Percentiles rank a stretch among this genome's conserved stretches.
Evolutionary conservation across 2,329 filamentous ascomycete genomes (phyloP).

Genomic region (Hortaea sp.): DNA sequence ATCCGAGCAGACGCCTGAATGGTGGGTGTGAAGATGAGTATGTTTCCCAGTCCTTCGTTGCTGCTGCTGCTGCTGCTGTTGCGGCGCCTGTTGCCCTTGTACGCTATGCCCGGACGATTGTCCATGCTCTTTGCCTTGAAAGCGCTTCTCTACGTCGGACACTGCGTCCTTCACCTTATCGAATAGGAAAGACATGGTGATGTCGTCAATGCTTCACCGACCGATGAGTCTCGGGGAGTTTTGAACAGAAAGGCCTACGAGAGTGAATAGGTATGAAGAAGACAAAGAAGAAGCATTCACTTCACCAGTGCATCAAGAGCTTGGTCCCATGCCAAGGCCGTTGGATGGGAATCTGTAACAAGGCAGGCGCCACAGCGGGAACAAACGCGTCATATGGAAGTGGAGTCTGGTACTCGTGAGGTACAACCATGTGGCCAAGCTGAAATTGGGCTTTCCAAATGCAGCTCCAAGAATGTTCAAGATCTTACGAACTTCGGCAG

Average conservation of each 20-base stretch:
- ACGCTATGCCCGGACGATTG: constrained; percentile 3
- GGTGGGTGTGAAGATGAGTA: constrained; percentile 8
- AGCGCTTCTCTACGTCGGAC: constrained; percentile 39
- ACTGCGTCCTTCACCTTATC: constrained; percentile 46
- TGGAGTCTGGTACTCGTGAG: neutral
- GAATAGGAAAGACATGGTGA: constrained; percentile 29
- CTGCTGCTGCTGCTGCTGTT: neutral
- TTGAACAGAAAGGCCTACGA: neutral
- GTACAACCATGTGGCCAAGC: too few relatives aligned
- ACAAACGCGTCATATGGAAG: neutral
- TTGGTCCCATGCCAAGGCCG: neutral
- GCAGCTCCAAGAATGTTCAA: too few relatives aligned
- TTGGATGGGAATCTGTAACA: neutral
- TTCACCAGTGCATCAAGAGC: neutral
- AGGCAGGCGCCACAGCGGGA: neutral
- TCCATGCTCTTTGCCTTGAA: constrained; percentile 39
- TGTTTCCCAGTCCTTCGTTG: neutral
- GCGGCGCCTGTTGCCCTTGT: neutral
- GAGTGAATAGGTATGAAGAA: neutral
- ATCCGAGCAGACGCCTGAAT: constrained; percentile 27
- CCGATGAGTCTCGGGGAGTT: neutral
- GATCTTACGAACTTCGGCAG: too few relatives aligned
- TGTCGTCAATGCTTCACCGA: too few relatives aligned
- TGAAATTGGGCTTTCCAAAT: too few relatives aligned
- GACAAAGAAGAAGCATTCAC: neutral